Base-by-base conservation (phyloP, 129 eudicot species). In the Mikania micrantha region DNA sequence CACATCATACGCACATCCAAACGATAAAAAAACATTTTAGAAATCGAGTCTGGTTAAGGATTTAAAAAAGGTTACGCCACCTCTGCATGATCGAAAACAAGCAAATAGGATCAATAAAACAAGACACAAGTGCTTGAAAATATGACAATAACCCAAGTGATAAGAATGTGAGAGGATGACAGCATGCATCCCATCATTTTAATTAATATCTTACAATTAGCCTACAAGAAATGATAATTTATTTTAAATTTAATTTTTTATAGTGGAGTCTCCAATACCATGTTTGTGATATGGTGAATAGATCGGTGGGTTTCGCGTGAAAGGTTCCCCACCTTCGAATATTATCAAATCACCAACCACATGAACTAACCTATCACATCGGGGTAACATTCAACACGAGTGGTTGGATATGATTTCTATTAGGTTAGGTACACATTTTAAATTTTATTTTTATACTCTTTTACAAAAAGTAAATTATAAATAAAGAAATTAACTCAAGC, bases 201-300 rank as follows among this genome's bases (percentile, higher is more conserved):
- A n/a, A n/a, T 72, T 44, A 69, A 25, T 62, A 61, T 45, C 38
- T 22, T 50, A 48, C 39, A 68, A 38, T 35, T 27, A 68, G 48
- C 68, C 72, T 63, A 49, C 25, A 65, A 12, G 24, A 66, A 66
- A 74, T 74, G 60, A 48, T 31, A 57, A 66, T 7, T 38, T 20
- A 5, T 50, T 4, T 9, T 50, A 6, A 19, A 20, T 21, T 20
- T 20, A 1, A 1, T 9, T 48, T 48, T 17, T 48, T 73, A 6
- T 52, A 64, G 66, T 74, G 72, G 78, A 56, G 27, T 13, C 66
- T 74, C 78, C 78, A 65, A 42, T 65, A 65, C 41, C 39, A 64
- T 39, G 29, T 20, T 60, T 49, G 77, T 62, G 71, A 73, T 50
- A 50, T 63, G 57, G 25, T 73, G 71, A 64, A 36, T 63, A 54